These are phyloP conservation scores for Rhizopus microsporus DNA, from an alignment of 371 early-diverging fungal species.

Conservation along the genomic window DNA sequence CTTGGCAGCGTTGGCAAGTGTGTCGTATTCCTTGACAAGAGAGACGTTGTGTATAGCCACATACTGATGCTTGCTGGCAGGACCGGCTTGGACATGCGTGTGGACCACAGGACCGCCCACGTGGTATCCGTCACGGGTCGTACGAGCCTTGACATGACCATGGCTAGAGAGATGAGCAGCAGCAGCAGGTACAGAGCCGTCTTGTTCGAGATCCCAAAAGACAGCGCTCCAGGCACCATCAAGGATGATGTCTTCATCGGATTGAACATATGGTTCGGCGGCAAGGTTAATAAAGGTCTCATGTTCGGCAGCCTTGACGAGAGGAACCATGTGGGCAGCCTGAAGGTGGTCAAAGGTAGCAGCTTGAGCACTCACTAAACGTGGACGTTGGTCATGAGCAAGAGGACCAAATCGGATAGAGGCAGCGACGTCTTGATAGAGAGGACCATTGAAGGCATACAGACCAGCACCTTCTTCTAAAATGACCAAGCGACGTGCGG, in stretches of 20 bases:
- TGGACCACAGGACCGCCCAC: conserved; percentile 57
- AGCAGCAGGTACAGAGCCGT: conserved; percentile 55
- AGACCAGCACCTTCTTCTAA: conserved; percentile 62
- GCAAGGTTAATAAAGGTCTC: conserved; percentile 34
- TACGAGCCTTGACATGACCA: conserved; percentile 36
- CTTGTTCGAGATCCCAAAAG: conserved; percentile 69
- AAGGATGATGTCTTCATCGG: conserved; percentile 17
- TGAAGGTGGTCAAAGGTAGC: conserved; percentile 35
- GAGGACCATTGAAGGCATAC: conserved; percentile 59
- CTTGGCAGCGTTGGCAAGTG: conserved; percentile 55
- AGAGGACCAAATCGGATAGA: conserved; percentile 62
- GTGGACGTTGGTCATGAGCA: conserved; percentile 37
- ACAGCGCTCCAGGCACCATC: conserved; percentile 49
- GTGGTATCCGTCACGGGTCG: conserved; percentile 60
- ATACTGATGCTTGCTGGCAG: conserved; percentile 44
- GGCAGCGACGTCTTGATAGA: conserved; percentile 73
- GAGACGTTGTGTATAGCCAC: conserved; percentile 68
- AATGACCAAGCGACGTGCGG: conserved; percentile 57
- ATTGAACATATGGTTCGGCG: conserved; percentile 16
- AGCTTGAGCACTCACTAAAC: conserved; percentile 51
- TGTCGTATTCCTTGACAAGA: conserved; percentile 64
- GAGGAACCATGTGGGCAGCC: conserved; percentile 43
- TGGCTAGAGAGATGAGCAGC: conserved; percentile 48
- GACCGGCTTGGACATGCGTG: conserved; percentile 55
- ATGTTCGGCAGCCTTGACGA: conserved; percentile 42